Conservation (phyloP, 2,329 filamentous ascomycete species). For the Geosmithia morbida region DNA sequence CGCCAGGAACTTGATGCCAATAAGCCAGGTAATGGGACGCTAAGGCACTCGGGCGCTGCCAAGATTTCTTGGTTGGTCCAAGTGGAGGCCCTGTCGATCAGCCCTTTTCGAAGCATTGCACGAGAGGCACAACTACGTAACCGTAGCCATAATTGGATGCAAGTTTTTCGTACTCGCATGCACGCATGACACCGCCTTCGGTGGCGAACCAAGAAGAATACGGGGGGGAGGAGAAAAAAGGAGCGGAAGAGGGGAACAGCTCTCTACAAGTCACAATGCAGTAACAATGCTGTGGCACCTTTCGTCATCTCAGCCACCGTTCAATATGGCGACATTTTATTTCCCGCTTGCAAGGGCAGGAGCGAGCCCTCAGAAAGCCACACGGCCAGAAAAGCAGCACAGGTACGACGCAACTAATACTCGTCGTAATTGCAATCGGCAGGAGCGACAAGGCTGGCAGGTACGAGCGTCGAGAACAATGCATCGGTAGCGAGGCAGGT, state of each 20-base stretch:
- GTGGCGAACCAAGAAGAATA: not conserved
- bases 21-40: too few species aligned
- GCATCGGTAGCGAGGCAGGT: not conserved
- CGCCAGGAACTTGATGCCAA: too few species aligned
- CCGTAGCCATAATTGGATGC: not conserved
- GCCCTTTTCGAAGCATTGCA: not conserved
- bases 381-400: too few species aligned
- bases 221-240: not conserved
- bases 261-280: not conserved
- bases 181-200: not conserved
- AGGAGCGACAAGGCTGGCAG: too few species aligned
- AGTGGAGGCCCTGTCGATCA: not conserved
- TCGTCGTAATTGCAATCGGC: too few species aligned
- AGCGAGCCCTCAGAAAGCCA: too few species aligned
- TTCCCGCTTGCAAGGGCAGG: too few species aligned
- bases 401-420: too few species aligned
- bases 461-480: too few species aligned
- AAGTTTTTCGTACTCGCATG: not conserved
- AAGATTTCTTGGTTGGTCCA: too few species aligned
- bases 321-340: too few species aligned
- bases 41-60: too few species aligned
- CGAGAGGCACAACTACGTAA: not conserved
- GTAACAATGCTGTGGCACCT: not conserved
- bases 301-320: not conserved
- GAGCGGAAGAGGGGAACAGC: not conserved